Conservation (phyloP, 1,139 yeast species). For the Kodamaea fungicola region DNA sequence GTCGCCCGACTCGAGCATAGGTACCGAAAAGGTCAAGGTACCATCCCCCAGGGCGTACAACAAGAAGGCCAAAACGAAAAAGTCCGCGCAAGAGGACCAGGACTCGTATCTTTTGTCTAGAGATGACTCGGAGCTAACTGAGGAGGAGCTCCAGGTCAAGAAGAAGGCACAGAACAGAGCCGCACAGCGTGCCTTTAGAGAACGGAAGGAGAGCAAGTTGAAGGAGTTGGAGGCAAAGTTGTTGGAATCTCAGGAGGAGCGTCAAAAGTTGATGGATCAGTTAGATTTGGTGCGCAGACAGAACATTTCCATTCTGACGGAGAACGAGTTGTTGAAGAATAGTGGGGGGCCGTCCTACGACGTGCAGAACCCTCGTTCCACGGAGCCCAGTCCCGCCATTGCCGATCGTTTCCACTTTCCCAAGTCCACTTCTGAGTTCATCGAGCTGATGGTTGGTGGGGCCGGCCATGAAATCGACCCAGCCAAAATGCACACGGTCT, state of each 20-base stretch:
- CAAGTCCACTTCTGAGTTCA: constrained; percentile 32
- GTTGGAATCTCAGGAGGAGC: constrained; percentile 57
- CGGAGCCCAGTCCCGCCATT: neutral
- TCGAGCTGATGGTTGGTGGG: constrained; percentile 25
- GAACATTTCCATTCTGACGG: constrained; percentile 53
- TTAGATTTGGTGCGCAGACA: constrained; percentile 53
- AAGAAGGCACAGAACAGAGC: constrained; percentile 84
- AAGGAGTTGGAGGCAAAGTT: constrained; percentile 65
- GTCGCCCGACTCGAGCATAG: constrained; percentile 10
- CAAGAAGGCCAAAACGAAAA: constrained; percentile 17
- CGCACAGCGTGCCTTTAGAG: constrained; percentile 87
- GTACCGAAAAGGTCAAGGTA: constrained; percentile 3
- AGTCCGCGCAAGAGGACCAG: constrained; percentile 31
- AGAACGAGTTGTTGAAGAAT: constrained; percentile 48
- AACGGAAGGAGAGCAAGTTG: constrained; percentile 72
- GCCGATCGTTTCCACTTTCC: constrained; percentile 33
- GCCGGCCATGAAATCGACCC: constrained; percentile 16
- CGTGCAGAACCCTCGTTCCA: neutral
- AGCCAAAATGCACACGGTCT: constrained; percentile 27
- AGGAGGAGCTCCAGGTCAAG: constrained; percentile 50
- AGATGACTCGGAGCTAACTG: constrained; percentile 42
- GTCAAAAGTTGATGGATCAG: constrained; percentile 48
- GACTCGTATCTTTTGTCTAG: constrained; percentile 37
- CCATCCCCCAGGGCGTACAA: neutral
- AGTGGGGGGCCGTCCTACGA: neutral